phyloP scores from a whole-genome alignment of 2,329 filamentous ascomycete genomes.

The Penicillium hordei region DNA sequence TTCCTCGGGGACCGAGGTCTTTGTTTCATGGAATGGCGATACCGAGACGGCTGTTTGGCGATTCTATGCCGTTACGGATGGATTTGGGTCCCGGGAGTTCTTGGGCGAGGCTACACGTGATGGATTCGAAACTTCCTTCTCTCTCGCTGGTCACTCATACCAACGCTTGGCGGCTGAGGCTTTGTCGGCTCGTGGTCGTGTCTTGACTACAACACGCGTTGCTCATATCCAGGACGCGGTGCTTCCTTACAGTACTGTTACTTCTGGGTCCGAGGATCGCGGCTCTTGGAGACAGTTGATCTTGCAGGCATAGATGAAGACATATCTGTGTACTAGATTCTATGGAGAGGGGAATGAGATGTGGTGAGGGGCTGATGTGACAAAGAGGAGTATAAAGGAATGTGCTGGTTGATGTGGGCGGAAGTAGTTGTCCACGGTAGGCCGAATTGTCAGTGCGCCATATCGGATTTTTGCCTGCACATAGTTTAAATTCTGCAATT shows the following conservation, averaged over 20 bases:
- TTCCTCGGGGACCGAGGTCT: constrained; percentile 40
- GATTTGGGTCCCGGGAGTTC: constrained; percentile 26
- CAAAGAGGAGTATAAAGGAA: too few species aligned
- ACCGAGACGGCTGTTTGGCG: constrained; percentile 51
- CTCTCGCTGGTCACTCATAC: constrained; percentile 26
- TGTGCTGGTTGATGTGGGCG: background rate
- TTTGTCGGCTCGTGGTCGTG: constrained; percentile 25
- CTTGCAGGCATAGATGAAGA: constrained; percentile 10
- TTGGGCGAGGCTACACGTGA: constrained; percentile 29
- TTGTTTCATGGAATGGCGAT: constrained; percentile 58
- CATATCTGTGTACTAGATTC: background rate
- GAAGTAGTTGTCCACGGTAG: background rate
- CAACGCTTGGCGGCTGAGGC: constrained; percentile 45
- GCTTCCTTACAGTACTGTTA: constrained; percentile 13
- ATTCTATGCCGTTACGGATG: constrained; percentile 46
- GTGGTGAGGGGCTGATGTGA: background rate
- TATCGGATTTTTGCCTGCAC: too few species aligned
- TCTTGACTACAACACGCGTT: constrained; percentile 28
- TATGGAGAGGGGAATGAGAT: background rate
- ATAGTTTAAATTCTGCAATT: too few species aligned
- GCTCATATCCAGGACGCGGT: constrained; percentile 25
- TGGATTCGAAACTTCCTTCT: constrained; percentile 34
- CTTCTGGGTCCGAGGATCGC: background rate
- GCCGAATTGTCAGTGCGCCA: too few species aligned
- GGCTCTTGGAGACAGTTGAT: constrained; percentile 12